A percentile compares a stretch with the other conserved stretches of the same genome.
phyloP scores from a whole-genome alignment of 2,329 filamentous ascomycete genomes.

The Aspergillus sojae region DNA sequence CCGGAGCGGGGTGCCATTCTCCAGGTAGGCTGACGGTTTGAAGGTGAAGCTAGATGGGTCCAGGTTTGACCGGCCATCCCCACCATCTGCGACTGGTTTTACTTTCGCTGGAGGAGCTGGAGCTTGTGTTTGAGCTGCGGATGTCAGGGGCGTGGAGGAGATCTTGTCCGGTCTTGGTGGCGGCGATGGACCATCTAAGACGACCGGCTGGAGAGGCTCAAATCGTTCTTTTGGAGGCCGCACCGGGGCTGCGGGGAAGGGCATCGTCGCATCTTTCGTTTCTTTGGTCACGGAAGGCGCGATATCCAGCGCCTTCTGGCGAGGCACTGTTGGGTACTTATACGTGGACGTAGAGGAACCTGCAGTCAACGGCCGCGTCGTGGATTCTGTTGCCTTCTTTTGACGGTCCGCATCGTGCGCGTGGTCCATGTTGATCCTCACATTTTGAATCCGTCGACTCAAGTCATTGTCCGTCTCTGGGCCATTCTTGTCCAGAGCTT shows the following conservation, averaged over 20 bases:
- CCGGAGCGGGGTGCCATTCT: slow-evolving; percentile 83
- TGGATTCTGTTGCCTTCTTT: slow-evolving; percentile 12
- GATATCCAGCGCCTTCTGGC: slow-evolving; percentile 33
- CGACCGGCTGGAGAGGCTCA: slow-evolving; percentile 15
- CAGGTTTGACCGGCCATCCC: slow-evolving; percentile 29
- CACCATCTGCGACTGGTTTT: slow-evolving; percentile 12
- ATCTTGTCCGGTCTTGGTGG: slow-evolving; percentile 33
- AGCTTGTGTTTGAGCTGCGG: slow-evolving; percentile 8
- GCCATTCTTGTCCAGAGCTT: slow-evolving; percentile 40
- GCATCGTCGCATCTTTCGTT: slow-evolving; percentile 18
- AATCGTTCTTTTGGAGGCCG: slow-evolving; percentile 44
- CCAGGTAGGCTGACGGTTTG: slow-evolving; percentile 81
- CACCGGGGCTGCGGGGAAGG: slow-evolving; percentile 33
- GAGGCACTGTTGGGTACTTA: slow-evolving; percentile 48
- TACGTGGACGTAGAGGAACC: slow-evolving; percentile 34
- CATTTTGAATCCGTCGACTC: slow-evolving; percentile 55
- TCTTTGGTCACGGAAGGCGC: slow-evolving; percentile 23
- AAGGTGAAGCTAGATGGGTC: slow-evolving; percentile 69
- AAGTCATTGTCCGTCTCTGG: slow-evolving; percentile 47
- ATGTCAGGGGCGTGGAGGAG: slow-evolving; percentile 16
- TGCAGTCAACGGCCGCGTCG: slow-evolving; percentile 18
- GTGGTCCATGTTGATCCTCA: slow-evolving; percentile 45
- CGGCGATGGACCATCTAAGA: slow-evolving; percentile 24
- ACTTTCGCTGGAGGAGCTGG: slow-evolving; percentile 33
- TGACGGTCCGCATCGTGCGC: slow-evolving; percentile 14